Evolutionary conservation across 345 rosid species (phyloP).

Genomic region (Microcos paniculata): DNA sequence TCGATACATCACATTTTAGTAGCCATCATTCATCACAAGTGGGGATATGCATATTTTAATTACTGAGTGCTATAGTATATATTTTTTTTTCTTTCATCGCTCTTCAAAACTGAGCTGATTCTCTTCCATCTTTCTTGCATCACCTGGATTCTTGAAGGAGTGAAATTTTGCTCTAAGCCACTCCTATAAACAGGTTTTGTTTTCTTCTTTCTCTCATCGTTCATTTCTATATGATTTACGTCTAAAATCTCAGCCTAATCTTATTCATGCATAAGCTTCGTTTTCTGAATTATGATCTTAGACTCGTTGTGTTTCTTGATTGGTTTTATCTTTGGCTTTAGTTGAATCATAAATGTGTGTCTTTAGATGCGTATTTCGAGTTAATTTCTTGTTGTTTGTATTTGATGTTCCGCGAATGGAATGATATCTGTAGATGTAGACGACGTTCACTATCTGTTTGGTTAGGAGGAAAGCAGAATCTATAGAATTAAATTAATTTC

Average conservation of each 20-base stretch:
- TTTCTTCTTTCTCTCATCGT: neutral
- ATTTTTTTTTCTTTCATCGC: neutral
- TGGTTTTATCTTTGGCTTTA: neutral
- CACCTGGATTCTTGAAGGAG: neutral
- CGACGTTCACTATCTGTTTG: neutral
- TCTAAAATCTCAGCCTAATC: neutral
- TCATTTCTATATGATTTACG: neutral
- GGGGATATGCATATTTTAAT: neutral
- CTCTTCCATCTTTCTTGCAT: neutral
- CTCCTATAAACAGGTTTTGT: neutral
- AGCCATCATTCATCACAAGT: neutral
- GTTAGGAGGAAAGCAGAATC: neutral
- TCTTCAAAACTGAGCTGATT: neutral
- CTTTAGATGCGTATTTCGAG: neutral
- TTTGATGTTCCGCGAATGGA: neutral
- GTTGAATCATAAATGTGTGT: neutral
- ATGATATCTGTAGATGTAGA: neutral
- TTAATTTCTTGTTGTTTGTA: neutral
- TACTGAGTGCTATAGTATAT: neutral
- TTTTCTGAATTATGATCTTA: neutral
- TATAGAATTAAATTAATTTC: neutral
- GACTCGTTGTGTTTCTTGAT: neutral
- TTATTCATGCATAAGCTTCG: slow-evolving; percentile 6
- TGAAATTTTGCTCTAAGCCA: neutral
- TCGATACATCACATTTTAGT: neutral